Conservation (phyloP, 768 basidiomycete species). For the Auriscalpium orientale region DNA sequence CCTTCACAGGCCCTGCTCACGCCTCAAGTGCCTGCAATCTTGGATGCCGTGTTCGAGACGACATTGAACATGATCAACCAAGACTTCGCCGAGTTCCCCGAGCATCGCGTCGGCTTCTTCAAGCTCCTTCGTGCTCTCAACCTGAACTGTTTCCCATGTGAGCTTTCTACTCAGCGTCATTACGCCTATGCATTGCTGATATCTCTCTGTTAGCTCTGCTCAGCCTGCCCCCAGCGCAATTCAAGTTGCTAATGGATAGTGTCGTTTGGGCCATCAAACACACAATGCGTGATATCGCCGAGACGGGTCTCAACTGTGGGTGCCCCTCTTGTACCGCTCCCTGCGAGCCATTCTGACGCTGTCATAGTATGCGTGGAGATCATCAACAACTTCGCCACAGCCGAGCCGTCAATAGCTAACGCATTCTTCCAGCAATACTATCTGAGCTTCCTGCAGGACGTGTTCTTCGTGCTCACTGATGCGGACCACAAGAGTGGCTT, state of each 20-base stretch:
- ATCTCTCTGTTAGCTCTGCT: conserved; percentile 51
- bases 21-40: conserved; percentile 65
- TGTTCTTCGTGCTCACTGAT: conserved; percentile 95
- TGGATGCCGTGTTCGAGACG: conserved; percentile 96
- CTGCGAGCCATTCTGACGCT: conserved; percentile 6
- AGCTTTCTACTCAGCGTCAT: conserved; percentile 11
- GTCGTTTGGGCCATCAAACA: conserved; percentile 99
- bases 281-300: conserved; percentile 97
- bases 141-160: conserved; percentile 91
- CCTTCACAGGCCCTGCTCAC: conserved; percentile 6
- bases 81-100: conserved; percentile 98
- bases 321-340: conserved; percentile 11
- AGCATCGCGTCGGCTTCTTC: conserved; percentile 96
- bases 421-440: conserved; percentile 97
- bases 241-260: conserved; percentile 97
- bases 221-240: conserved; percentile 81
- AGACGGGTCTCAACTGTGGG: conserved; percentile 75
- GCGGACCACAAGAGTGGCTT: conserved; percentile 99
- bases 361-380: conserved; percentile 81
- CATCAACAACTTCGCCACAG: conserved; percentile 86
- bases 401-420: conserved; percentile 73
- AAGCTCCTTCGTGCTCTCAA: conserved; percentile 91
- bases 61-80: conserved; percentile 99
- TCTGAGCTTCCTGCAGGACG: conserved; percentile 88
- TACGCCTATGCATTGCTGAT: background rate